Evolutionary conservation across 2,329 filamentous ascomycete species (phyloP), one percentile per base, ranked within the genome.

Genomic region (Madurella fahalii): DNA sequence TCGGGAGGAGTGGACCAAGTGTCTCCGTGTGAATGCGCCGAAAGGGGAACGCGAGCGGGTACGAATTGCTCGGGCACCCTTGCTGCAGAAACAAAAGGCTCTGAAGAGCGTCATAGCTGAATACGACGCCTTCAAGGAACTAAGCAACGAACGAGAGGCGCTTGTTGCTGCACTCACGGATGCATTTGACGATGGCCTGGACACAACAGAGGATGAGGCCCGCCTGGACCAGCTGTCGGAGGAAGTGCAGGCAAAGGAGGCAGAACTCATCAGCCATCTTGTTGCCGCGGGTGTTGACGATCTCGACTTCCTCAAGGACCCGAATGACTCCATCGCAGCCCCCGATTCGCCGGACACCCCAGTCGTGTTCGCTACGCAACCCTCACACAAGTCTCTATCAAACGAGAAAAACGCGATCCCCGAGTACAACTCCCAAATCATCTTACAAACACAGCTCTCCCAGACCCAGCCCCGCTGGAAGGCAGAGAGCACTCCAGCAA

Each of bases 201-300:
- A 82, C 46, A 82, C 77, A 1, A 74, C 77, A 2, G 74, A 77
- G 9, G 77, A 80, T 18, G 80, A 83, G 61, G 63, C 66, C 34
- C 72, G 70, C 40, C 67, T 83, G 9, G 78, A 82, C 54, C 70
- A 76, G 37, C 63, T 83, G 39, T 73, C 73, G 11, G 71, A 71
- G 47, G 64, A 73, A 50, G 68, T 82, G 13, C 72, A 75, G 53
- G 63, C 68, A 39, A 72, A 72, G 56, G 78, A 80, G 58, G 65
- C 69, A 18, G 61, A 61, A 1, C 66, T 83, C 17, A 67, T 75
- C 25, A 64, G 65, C 42, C 67, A 68, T 15, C 68, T 83, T 0
- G 56, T 71, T 2, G 69, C 70, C n/a, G 74, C 74, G 8, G 77
- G 74, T 2, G 71, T 83, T 46, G 72, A 77, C 12, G 71, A 74